A percentile compares a stretch with the other conserved stretches of the same genome.
Conservation (phyloP, 2,329 filamentous ascomycete genomes). For the Epichloe brachyelytri region DNA sequence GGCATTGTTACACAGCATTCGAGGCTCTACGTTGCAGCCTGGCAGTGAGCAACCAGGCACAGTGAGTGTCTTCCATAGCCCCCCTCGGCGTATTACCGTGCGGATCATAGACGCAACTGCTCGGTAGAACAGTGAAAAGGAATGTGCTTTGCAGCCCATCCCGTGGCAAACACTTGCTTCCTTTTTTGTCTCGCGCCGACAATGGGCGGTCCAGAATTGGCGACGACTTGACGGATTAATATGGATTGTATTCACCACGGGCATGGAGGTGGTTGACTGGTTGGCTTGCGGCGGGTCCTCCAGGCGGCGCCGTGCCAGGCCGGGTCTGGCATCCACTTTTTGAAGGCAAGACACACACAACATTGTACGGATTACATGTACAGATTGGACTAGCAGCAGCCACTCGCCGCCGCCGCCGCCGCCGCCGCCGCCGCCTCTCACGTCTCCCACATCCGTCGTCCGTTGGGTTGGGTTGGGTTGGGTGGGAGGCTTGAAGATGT, state of each 20-base stretch:
- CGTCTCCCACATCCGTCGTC: background rate
- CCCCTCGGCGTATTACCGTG: no score
- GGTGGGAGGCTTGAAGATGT: background rate
- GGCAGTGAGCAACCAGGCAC: background rate
- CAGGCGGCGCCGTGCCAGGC: no score
- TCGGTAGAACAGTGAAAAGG: no score
- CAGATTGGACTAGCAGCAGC: slow-evolving; percentile 3
- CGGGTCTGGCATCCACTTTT: slow-evolving; percentile 11
- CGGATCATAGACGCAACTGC: no score
- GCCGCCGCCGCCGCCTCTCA: slow-evolving; percentile 7
- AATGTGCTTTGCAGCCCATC: no score
- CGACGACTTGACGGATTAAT: no score
- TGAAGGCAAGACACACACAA: slow-evolving; percentile 13
- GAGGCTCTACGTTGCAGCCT: no score
- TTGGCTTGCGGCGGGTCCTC: background rate
- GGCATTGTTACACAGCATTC: no score
- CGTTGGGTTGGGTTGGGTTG: background rate
- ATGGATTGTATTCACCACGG: background rate
- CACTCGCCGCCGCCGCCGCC: slow-evolving; percentile 9
- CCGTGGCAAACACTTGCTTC: background rate
- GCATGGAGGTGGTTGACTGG: slow-evolving; percentile 6
- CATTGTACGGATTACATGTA: no score
- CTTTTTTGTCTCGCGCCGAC: background rate
- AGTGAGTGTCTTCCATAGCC: no score
- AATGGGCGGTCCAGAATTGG: no score